phyloP scores from a whole-genome alignment of 495 filamentous ascomycete species.

The Lichenothelia convexa region DNA sequence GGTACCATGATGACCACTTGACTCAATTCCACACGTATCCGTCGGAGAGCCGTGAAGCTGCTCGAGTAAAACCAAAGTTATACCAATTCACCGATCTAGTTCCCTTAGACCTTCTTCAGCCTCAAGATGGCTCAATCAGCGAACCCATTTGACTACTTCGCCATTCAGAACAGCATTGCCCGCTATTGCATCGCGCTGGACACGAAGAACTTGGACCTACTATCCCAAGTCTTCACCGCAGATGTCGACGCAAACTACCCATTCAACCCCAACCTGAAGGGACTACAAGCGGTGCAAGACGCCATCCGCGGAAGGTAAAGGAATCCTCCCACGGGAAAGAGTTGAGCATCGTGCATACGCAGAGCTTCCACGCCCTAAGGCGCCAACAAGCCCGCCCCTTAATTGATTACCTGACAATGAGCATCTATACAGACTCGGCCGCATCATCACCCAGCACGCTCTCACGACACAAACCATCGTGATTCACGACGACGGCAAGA shows the following conservation, averaged over 20 bases:
- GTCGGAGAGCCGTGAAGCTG: too few species aligned
- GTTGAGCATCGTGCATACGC: too few species aligned
- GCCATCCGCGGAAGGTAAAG: constrained; percentile 11
- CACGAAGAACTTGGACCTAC: constrained; percentile 13
- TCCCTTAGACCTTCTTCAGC: too few species aligned
- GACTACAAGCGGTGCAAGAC: constrained; percentile 8
- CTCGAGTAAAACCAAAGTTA: too few species aligned
- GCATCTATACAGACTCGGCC: constrained; percentile 8
- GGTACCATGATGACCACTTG: too few species aligned
- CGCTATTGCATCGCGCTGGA: constrained; percentile 18
- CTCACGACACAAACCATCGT: constrained; percentile 16
- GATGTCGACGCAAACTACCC: constrained; percentile 15
- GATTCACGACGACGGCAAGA: constrained; percentile 7
- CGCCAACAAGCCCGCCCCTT: too few species aligned
- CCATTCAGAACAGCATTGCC: constrained; percentile 15
- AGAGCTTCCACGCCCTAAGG: too few species aligned
- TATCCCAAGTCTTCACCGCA: constrained; percentile 15
- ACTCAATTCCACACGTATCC: too few species aligned
- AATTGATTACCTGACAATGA: too few species aligned
- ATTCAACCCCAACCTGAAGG: constrained; percentile 11
- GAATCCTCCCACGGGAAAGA: too few species aligned
- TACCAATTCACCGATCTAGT: too few species aligned
- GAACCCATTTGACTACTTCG: constrained; percentile 14
- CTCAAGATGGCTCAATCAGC: too few species aligned
- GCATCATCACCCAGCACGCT: constrained; percentile 13